Percentiles rank a stretch among this genome's conserved stretches.
These are phyloP conservation scores for Trametes hirsuta DNA, from an alignment of 1,284 basidiomycete species.

Conservation along the genomic window DNA sequence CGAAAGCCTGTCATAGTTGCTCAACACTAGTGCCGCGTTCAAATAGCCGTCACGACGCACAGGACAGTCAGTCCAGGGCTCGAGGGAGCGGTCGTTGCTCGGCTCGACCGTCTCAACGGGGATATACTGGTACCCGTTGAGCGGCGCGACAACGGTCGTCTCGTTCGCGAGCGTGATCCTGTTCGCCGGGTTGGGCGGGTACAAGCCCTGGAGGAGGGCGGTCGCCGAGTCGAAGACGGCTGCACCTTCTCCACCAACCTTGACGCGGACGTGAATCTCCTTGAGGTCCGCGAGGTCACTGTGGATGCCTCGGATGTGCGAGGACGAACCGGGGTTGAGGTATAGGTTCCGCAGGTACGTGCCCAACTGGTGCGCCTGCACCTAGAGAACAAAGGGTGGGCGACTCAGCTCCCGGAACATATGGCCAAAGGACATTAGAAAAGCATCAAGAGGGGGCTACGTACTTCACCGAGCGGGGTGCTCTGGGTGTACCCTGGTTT, in stretches of 20 bases:
- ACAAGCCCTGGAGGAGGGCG: conserved; percentile 78
- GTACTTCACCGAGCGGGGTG: conserved; percentile 82
- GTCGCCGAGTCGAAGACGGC: conserved; percentile 85
- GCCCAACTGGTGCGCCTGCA: conserved; percentile 76
- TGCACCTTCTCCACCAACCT: conserved; percentile 82
- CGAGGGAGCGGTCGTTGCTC: conserved; percentile 79
- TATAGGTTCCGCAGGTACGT: conserved; percentile 69
- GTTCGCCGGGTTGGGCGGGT: conserved; percentile 72
- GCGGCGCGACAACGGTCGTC: conserved; percentile 69
- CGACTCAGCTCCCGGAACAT: not conserved
- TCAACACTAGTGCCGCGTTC: not conserved
- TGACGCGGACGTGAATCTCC: conserved; percentile 76
- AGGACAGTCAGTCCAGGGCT: conserved; percentile 84
- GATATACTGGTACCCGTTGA: conserved; percentile 86
- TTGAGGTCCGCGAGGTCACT: conserved; percentile 70
- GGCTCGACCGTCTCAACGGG: conserved; percentile 86
- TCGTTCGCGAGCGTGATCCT: conserved; percentile 80
- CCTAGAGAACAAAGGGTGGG: conserved; percentile 41
- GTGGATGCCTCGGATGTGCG: conserved; percentile 69
- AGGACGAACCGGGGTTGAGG: conserved; percentile 62
- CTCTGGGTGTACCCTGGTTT: conserved; percentile 72
- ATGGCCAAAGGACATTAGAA: not conserved
- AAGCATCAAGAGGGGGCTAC: conserved; percentile 23
- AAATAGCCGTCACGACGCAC: conserved; percentile 41
- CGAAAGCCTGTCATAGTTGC: conserved; percentile 50